phyloP scores from a whole-genome alignment of 768 basidiomycete species.

The Lyophyllum semitale region DNA sequence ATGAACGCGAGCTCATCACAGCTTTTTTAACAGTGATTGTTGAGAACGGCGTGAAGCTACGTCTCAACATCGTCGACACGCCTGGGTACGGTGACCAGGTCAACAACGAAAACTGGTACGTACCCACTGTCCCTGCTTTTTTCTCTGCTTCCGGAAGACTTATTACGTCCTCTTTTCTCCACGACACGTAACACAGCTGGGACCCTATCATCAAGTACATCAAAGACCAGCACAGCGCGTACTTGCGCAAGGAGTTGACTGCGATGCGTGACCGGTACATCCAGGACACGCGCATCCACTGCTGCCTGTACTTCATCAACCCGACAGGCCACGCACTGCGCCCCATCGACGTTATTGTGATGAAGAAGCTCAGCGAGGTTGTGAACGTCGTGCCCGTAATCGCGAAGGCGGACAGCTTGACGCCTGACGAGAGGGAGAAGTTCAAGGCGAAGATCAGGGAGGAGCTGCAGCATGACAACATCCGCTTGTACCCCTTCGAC shows the following conservation, averaged over 20 bases:
- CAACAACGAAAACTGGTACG: slow-evolving; percentile 97
- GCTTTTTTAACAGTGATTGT: slow-evolving; percentile 69
- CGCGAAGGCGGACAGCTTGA: slow-evolving; percentile 95
- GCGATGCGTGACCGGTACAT: slow-evolving; percentile 99
- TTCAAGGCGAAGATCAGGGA: slow-evolving; percentile 98
- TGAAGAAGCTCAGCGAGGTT: slow-evolving; percentile 98
- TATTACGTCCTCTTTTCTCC: neutral
- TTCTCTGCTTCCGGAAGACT: slow-evolving; percentile 6
- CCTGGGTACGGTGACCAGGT: slow-evolving; percentile 98
- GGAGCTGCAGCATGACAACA: slow-evolving; percentile 88
- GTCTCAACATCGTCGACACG: slow-evolving; percentile 97
- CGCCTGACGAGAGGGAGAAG: slow-evolving; percentile 84
- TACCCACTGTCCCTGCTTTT: slow-evolving; percentile 9
- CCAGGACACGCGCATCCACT: slow-evolving; percentile 97
- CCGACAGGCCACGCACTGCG: slow-evolving; percentile 97
- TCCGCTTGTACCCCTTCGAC: slow-evolving; percentile 95
- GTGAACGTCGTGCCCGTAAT: slow-evolving; percentile 99
- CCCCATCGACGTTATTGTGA: slow-evolving; percentile 96
- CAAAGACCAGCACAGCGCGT: slow-evolving; percentile 98
- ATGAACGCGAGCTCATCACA: neutral
- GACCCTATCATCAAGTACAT: slow-evolving; percentile 99
- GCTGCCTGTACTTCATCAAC: slow-evolving; percentile 97
- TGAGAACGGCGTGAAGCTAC: slow-evolving; percentile 93
- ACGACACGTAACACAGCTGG: slow-evolving; percentile 64
- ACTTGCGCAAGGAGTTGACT: slow-evolving; percentile 97